Evolutionary conservation across 495 filamentous ascomycete species (phyloP), one percentile per base, ranked within the genome.

Genomic region (Tuber calosporum): DNA sequence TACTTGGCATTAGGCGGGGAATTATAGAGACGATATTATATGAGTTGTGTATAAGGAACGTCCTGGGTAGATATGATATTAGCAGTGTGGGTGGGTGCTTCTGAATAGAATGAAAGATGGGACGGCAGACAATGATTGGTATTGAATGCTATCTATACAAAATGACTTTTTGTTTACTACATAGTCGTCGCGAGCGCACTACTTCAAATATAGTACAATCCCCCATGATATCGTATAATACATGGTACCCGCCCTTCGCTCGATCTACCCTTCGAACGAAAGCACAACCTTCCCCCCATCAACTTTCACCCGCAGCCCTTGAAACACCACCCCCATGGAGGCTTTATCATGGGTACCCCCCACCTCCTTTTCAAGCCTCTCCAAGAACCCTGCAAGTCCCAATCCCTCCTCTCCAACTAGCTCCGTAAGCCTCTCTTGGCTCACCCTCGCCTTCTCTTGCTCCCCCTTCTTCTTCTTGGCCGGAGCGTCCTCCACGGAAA

Each of bases 401-500:
- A 62, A 30, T 15, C 30, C 53, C 53, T 62, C 53, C 8, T 62
- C 26, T 13, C 53, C 53, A 30, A 30, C n/a, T 62, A 62, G 22
- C 36, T 38, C 41, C 26, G 17, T 45, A 36, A 72, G 38, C 5
- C 42, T 66, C 66, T 58, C 66, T 41, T 70, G 30, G 17, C 58
- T 34, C 38, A 6, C 6, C 40, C 2, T 34, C 40, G 45, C 72
- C 48, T 30, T 71, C 69, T 40, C 34, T 48, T 81, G 73, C 69
- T 74, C 71, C 2, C n/a, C 22, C 48, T 53, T 53, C n/a, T 72
- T 75, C 39, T 45, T 73, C 68, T 73, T 78, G 15, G 66, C 68
- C 3, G 72, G n/a, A 2, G 69, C 40, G 3, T 75, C 73, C 17
- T 62, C 68, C 17, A 42, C 70, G 19, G 39, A 20, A 17, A 9